Conservation (phyloP, 73 alveolate species). For the Blepharisma stoltei region DNA sequence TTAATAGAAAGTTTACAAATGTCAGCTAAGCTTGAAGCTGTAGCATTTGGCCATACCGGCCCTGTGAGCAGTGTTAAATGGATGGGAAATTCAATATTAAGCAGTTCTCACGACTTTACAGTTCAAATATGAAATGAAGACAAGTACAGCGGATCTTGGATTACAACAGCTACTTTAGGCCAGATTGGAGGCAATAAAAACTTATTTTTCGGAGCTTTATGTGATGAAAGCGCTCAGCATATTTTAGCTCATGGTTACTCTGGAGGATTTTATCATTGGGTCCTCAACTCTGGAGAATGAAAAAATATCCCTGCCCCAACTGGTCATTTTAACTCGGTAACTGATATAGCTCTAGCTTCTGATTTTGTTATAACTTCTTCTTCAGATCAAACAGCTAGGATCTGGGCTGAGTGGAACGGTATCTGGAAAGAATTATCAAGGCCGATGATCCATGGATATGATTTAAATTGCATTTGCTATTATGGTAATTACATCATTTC, state of each 20-base stretch:
- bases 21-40: constrained; percentile 72
- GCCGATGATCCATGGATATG: constrained; percentile 96
- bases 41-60: constrained; percentile 79
- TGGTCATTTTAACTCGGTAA: constrained; percentile 93
- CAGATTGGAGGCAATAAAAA: constrained; percentile 87
- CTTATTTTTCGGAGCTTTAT: constrained; percentile 75
- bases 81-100: constrained; percentile 59
- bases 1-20: constrained; percentile 48
- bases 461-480: constrained; percentile 74
- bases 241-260: constrained; percentile 83
- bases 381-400: constrained; percentile 89
- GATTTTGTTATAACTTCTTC: constrained; percentile 76
- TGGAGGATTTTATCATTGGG: constrained; percentile 92
- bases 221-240: constrained; percentile 49
- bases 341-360: constrained; percentile 74
- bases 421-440: constrained; percentile 89
- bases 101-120: constrained; percentile 84
- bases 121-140: constrained; percentile 77
- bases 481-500: constrained; percentile 65
- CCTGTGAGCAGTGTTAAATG: constrained; percentile 80
- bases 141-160: constrained; percentile 31
- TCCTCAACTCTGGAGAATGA: constrained; percentile 62
- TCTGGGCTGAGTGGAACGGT: constrained; percentile 53
- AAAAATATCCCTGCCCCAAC: constrained; percentile 60
- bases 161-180: constrained; percentile 72